Evolutionary conservation across 2,329 filamentous ascomycete genomes (phyloP).

Genomic region (Golovinomyces cichoracearum): DNA sequence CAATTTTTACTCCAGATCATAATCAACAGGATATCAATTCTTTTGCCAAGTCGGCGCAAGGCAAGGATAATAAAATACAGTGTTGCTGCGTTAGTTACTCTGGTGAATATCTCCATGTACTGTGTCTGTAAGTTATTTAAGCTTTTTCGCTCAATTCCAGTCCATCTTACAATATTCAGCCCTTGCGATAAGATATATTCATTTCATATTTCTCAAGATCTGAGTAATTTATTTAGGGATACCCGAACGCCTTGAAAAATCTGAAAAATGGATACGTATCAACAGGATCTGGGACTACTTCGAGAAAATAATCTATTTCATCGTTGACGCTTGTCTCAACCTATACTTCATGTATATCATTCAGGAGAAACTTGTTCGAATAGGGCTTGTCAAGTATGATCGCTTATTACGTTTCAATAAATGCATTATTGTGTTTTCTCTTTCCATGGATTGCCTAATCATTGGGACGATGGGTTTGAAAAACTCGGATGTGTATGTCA

Average conservation of each 20-base stretch:
- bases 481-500: slow-evolving; percentile 3
- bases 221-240: slow-evolving; percentile 14
- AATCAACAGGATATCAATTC: slow-evolving; percentile 26
- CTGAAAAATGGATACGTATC: slow-evolving; percentile 18
- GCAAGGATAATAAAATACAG: slow-evolving; percentile 20
- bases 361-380: slow-evolving; percentile 16
- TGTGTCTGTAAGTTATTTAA: slow-evolving; percentile 19
- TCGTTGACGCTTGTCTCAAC: slow-evolving; percentile 26
- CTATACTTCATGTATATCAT: slow-evolving; percentile 24
- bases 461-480: slow-evolving; percentile 18
- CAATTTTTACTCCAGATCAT: slow-evolving; percentile 29
- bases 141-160: not conserved
- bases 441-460: slow-evolving; percentile 19
- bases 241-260: slow-evolving; percentile 22
- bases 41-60: slow-evolving; percentile 19
- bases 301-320: slow-evolving; percentile 25
- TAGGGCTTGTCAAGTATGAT: slow-evolving; percentile 19
- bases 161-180: not conserved
- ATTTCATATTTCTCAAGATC: no score
- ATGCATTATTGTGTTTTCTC: slow-evolving; percentile 17
- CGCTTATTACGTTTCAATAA: slow-evolving; percentile 19
- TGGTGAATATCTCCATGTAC: slow-evolving; percentile 27
- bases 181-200: no score
- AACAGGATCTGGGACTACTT: slow-evolving; percentile 27
- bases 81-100: slow-evolving; percentile 17